Conservation (phyloP, 139 green algal species). For the Chlorella vulgaris region DNA sequence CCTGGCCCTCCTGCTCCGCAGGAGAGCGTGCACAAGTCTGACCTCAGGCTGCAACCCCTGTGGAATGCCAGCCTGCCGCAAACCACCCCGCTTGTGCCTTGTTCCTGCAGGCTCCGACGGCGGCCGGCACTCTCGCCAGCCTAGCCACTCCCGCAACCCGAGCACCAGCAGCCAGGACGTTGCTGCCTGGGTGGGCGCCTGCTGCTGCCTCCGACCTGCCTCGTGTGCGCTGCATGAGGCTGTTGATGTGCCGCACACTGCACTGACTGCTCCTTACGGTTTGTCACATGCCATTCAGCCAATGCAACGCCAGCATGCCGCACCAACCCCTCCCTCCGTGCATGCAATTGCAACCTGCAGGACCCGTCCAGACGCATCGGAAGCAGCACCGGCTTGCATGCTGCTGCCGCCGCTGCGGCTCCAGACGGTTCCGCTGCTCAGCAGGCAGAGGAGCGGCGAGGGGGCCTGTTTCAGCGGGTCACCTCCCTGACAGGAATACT, state of each 20-base stretch:
- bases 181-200: neutral
- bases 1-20: too few species aligned
- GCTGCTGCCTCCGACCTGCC: neutral
- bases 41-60: too few species aligned
- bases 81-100: too few species aligned
- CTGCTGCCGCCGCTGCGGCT: neutral
- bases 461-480: constrained; percentile 18
- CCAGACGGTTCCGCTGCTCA: too few species aligned
- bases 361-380: neutral
- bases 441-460: neutral
- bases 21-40: too few species aligned
- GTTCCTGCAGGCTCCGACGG: neutral
- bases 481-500: constrained; percentile 16
- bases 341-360: too few species aligned
- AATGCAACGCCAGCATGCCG: too few species aligned
- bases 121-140: neutral
- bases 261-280: too few species aligned
- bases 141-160: constrained; percentile 26
- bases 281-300: too few species aligned
- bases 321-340: too few species aligned
- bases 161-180: constrained; percentile 16
- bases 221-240: too few species aligned
- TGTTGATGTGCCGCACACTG: neutral
- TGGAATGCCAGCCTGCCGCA: too few species aligned
- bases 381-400: constrained; percentile 1